Base-by-base conservation (phyloP, 768 basidiomycete species). In the Tulasnella sp. region DNA sequence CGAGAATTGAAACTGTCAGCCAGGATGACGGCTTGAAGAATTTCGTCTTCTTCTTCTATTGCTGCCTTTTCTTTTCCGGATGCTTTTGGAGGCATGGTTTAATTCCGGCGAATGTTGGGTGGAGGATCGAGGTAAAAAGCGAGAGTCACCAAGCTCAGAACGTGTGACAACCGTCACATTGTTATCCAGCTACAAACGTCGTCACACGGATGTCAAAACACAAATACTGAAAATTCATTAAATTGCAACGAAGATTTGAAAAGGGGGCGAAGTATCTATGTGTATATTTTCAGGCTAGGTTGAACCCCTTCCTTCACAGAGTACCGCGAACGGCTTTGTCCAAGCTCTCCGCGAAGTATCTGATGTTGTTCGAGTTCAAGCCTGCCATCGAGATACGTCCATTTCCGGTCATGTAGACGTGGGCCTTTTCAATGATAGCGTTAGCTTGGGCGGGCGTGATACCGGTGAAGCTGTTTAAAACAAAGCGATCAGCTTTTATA, bases 371-470 rank as follows among this genome's bases (percentile, higher is more conserved):
- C 62, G 82, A 86, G 84, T 94, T 96, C 82, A 96, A 80, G 17
- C 92, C 95, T 4, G 94, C 92, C 94, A 98, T 96, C 71, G 92
- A 94, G 77, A 98, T 96, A 66, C 95, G 85, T 63, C 95, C 94
- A 78, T 94, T 95, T 67, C 76, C 80, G 2, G 94, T 94, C 84
- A 96, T 81, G 79, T 95, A 97, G 66, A 97, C 82, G 77, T 95
- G 94, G 34, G 84, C 88, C 77, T 86, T 85, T 71, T 90, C 87
- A 17, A 86, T 83, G 79, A 97, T 78, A 66, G 83, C 85, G 79
- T 87, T 83, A 79, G 88, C 87, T 79, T 95, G 91, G 22, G 79
- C 82, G 1, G 83, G 79, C 70, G 81, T 87, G 79, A 97, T 83
- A 26, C 94, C 95, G 36, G 94, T 95, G 82, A 91, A 95, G 80